Evolutionary conservation across 208 protist species (phyloP).

Genomic region (Acanthamoeba polyphaga): DNA sequence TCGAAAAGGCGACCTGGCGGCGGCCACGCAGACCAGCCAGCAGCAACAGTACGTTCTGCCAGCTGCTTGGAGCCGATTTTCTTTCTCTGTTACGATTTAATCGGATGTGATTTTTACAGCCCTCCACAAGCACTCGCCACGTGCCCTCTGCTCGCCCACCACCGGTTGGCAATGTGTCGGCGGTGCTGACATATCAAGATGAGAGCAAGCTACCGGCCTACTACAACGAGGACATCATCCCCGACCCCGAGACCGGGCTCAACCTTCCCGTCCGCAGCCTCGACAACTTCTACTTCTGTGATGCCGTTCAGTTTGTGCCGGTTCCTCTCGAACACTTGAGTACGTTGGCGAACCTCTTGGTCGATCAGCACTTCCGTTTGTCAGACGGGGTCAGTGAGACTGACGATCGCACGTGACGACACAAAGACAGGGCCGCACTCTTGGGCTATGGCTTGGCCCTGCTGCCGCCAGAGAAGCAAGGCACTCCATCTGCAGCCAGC

Average conservation of each 20-base stretch:
- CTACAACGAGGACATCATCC: slow-evolving; percentile 33
- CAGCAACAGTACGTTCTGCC: too few species aligned
- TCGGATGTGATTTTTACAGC: too few species aligned
- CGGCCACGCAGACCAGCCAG: too few species aligned
- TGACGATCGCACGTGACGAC: neutral
- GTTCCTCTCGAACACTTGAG: neutral
- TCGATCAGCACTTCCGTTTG: neutral
- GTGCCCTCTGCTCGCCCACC: too few species aligned
- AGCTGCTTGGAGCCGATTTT: too few species aligned
- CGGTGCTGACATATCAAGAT: neutral
- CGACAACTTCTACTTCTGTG: slow-evolving; percentile 52
- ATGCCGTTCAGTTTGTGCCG: neutral
- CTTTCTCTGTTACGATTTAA: too few species aligned
- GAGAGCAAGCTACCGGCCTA: neutral
- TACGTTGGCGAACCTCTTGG: neutral
- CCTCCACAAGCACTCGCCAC: too few species aligned
- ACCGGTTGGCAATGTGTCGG: neutral
- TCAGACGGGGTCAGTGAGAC: neutral
- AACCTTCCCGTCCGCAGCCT: slow-evolving; percentile 10
- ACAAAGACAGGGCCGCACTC: neutral
- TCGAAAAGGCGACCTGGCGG: too few species aligned
- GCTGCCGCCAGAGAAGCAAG: neutral
- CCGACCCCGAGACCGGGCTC: neutral
- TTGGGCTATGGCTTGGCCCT: slow-evolving; percentile 25
- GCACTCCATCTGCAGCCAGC: neutral